phyloP scores from a whole-genome alignment of 179 eudicot species.

The Actinidia arguta region DNA sequence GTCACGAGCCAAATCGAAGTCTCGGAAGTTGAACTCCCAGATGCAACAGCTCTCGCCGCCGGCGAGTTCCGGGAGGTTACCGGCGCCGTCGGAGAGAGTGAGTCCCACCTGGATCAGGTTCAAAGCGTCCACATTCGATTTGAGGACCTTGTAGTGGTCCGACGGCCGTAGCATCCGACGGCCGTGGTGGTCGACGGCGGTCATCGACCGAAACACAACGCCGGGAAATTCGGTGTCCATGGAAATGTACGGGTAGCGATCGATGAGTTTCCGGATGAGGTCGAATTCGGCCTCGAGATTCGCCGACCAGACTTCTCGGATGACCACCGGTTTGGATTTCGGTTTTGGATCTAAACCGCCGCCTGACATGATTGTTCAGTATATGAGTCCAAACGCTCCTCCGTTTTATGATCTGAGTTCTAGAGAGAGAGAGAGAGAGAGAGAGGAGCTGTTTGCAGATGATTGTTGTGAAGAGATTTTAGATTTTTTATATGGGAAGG shows the following conservation, averaged over 20 bases:
- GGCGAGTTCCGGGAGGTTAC: slow-evolving; percentile 52
- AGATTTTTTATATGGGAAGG: slow-evolving; percentile 2
- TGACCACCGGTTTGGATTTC: slow-evolving; percentile 26
- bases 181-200: not conserved
- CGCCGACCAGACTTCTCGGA: slow-evolving; percentile 56
- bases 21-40: slow-evolving; percentile 68
- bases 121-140: slow-evolving; percentile 57
- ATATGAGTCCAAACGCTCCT: not conserved
- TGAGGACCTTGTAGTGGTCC: slow-evolving; percentile 38
- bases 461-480: not conserved
- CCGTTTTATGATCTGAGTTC: not conserved
- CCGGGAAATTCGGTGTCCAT: slow-evolving; percentile 80
- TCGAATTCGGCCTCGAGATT: slow-evolving; percentile 54
- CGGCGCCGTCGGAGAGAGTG: slow-evolving; percentile 52
- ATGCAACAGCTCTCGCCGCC: slow-evolving; percentile 29
- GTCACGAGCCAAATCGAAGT: slow-evolving; percentile 48
- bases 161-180: not conserved
- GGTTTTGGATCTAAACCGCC: not conserved
- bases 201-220: slow-evolving; percentile 23
- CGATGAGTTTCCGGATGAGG: slow-evolving; percentile 39
- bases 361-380: not conserved
- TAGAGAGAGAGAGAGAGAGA: slow-evolving; percentile 9
- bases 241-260: slow-evolving; percentile 40
- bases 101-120: slow-evolving; percentile 64
- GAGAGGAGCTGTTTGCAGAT: not conserved